phyloP scores from a whole-genome alignment of 495 filamentous ascomycete genomes.

The Xanthoparmelia taractica region DNA sequence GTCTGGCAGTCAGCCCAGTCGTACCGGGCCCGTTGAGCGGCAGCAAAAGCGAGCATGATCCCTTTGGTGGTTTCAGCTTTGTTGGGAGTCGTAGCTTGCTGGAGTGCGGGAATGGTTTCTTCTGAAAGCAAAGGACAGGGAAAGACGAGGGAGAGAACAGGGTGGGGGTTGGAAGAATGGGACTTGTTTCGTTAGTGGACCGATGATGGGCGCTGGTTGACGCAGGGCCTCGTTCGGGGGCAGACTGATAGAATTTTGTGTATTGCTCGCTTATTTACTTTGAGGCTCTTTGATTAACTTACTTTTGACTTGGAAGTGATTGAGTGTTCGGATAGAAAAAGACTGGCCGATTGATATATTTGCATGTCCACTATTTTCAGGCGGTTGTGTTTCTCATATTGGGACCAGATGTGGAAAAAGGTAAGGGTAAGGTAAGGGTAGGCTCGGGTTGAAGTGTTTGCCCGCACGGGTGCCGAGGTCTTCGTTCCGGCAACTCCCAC shows the following conservation, averaged over 20 bases:
- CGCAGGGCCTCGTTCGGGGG: neutral
- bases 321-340: neutral
- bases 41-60: constrained; percentile 50
- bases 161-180: neutral
- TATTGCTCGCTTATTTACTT: neutral
- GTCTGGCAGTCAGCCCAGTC: constrained; percentile 65
- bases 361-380: too few relatives aligned
- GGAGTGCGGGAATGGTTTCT: constrained; percentile 35
- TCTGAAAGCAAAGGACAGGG: neutral
- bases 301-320: neutral
- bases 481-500: too few relatives aligned
- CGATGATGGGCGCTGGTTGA: neutral
- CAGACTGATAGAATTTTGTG: neutral
- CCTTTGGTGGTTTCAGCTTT: constrained; percentile 93
- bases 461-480: neutral
- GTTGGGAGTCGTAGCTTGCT: constrained; percentile 84
- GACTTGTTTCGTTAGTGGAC: neutral
- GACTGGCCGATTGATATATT: neutral
- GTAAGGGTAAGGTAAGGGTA: neutral
- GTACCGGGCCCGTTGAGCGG: constrained; percentile 32
- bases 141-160: too few relatives aligned
- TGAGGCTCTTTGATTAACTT: neutral
- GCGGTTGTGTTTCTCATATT: too few relatives aligned
- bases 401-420: too few relatives aligned
- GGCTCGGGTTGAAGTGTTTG: too few relatives aligned